Base-by-base conservation (phyloP, 352 stramenopile genomes). In the Globisporangium nunn region DNA sequence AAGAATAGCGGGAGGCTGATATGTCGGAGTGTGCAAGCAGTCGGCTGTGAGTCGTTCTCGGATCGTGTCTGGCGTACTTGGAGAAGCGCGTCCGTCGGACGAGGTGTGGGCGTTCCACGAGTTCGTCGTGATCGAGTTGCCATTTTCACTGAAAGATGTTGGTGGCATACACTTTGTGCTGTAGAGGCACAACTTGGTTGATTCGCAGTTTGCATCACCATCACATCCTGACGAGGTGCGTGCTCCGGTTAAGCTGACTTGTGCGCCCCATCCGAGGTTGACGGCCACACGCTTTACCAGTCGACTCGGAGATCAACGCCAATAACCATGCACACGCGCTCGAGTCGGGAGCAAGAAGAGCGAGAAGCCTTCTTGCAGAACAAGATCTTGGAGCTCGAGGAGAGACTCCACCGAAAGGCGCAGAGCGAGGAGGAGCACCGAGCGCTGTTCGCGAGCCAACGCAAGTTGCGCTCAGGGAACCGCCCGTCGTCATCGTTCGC, bases 401-500 rank as follows among this genome's bases (percentile, higher is more conserved):
- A 54, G 3, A 53, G 48, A 30, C 48, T 66, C 29, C 30, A 45
- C 23, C 59, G 48, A 12, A 52, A 58, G 35, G n/a, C 33, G 6
- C 53, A 66, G 18, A 56, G 59, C 18, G 53, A 66, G 53, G 59
- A 66, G 6, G 54, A 66, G 31, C 48, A 46, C 10, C 37, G 41
- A 8, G 41, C 40, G 2, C 39, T 61, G 41, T 57, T 66, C 40
- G 30, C 59, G 3, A 58, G 35, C n/a, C 57, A 52, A 4, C 35
- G 37, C 0, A 30, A n/a, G 28, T n/a, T 15, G 37, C 8, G 35
- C 33, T 37, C 33, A 8, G 28, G 39, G 12, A 18, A 12, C 40
- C 52, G 5, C 29, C 14, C 43, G 31, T 35, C 43, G n/a, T 40
- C 48, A 14, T 51, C 56, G 15, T 41, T 50, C 7, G 37, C 45